Evolutionary conservation across 1,139 yeast genomes (phyloP).

Genomic region (Taiozyma sp.): DNA sequence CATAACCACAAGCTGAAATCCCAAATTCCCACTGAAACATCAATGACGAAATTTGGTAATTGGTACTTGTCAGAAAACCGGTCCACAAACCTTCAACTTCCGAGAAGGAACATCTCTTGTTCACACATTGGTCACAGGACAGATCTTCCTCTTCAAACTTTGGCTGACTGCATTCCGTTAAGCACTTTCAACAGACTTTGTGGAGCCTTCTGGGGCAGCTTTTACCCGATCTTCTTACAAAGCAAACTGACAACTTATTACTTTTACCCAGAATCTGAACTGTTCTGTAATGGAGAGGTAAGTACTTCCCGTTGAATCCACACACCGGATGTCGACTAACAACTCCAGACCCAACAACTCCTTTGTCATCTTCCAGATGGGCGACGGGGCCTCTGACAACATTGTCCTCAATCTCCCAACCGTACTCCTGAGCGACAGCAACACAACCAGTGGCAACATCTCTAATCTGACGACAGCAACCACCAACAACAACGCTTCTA

Average conservation of each 20-base stretch:
- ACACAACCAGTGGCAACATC: background rate
- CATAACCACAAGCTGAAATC: background rate
- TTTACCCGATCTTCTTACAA: background rate
- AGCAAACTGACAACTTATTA: background rate
- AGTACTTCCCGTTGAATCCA: background rate
- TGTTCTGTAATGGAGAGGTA: slow-evolving; percentile 2
- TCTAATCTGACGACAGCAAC: background rate
- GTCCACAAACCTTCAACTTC: background rate
- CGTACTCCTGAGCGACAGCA: slow-evolving; percentile 3
- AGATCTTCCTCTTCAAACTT: background rate
- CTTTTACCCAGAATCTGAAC: background rate
- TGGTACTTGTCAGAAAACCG: no score
- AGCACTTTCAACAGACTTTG: background rate
- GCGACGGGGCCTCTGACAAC: slow-evolving; percentile 15
- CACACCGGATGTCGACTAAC: background rate
- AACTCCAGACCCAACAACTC: slow-evolving; percentile 3
- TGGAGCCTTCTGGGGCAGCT: slow-evolving; percentile 1
- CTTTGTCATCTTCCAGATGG: slow-evolving; percentile 18
- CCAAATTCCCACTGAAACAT: background rate
- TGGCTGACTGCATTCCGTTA: background rate
- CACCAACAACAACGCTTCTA: background rate
- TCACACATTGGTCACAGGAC: background rate
- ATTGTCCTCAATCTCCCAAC: slow-evolving; percentile 13
- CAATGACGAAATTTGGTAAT: background rate
- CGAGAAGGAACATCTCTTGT: background rate